A percentile compares a stretch with the other conserved stretches of the same genome.
These are phyloP conservation scores for Buddleja alternifolia DNA, from an alignment of 257 asterid species.

Conservation along the genomic window DNA sequence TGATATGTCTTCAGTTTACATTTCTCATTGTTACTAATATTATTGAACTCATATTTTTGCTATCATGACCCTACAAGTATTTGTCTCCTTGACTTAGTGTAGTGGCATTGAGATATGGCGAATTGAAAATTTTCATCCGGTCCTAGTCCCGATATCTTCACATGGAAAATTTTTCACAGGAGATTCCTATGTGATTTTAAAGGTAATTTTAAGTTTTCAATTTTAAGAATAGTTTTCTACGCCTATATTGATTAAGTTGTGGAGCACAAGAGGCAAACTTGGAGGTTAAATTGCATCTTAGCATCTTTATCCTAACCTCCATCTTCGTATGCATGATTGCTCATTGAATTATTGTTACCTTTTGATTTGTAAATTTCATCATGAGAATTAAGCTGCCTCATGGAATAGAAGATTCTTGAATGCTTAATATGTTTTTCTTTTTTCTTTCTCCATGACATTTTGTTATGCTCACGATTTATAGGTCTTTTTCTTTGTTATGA, in stretches of 20 bases:
- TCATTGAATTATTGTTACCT: neutral
- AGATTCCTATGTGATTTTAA: constrained; percentile 74
- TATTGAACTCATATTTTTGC: neutral
- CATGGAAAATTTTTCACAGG: constrained; percentile 80
- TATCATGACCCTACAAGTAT: constrained; percentile 12
- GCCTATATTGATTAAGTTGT: constrained; percentile 1
- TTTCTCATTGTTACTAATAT: neutral
- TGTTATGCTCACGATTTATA: neutral
- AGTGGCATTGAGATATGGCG: constrained; percentile 94
- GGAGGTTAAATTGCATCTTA: neutral
- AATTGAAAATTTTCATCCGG: constrained; percentile 63
- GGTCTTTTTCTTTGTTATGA: neutral
- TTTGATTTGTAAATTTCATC: neutral
- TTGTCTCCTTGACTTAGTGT: constrained; percentile 42
- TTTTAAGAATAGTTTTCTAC: neutral
- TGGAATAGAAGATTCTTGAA: neutral
- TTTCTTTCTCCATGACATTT: neutral
- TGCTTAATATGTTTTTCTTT: neutral
- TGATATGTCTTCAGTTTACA: neutral
- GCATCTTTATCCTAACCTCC: neutral
- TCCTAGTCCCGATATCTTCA: constrained; percentile 58
- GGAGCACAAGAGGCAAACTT: constrained; percentile 16
- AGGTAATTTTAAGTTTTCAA: constrained; percentile 44
- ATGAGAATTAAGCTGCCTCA: neutral
- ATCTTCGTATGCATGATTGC: neutral